Evolutionary conservation across 352 stramenopile species (phyloP).

Genomic region (Phytophthora pisi): DNA sequence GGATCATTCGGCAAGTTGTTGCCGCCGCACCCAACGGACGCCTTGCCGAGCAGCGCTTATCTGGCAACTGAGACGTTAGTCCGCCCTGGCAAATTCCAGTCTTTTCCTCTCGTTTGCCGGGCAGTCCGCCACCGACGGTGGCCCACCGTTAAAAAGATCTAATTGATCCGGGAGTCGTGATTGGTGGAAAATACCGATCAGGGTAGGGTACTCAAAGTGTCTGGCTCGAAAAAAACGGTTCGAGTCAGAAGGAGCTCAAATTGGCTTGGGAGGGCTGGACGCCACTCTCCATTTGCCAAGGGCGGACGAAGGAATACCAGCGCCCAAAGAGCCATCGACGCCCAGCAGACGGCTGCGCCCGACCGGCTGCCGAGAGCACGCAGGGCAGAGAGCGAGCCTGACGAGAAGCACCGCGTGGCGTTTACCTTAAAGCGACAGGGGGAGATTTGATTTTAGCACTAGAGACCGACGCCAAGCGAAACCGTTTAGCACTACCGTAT

Average conservation of each 20-base stretch:
- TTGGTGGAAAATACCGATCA: constrained; percentile 14
- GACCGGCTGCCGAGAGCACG: not conserved
- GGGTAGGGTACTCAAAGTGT: constrained; percentile 9
- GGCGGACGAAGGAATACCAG: not conserved
- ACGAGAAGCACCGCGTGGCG: not conserved
- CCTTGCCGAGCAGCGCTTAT: not conserved
- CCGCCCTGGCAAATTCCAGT: not conserved
- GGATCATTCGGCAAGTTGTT: not conserved
- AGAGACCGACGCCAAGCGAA: too few relatives aligned
- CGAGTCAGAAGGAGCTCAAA: constrained; percentile 16
- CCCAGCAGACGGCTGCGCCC: not conserved
- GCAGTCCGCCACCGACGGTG: constrained; percentile 2
- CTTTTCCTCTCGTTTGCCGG: not conserved
- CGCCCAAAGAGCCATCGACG: not conserved
- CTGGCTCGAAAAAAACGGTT: constrained; percentile 23
- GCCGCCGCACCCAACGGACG: not conserved
- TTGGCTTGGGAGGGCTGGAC: not conserved
- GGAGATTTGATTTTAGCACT: not conserved
- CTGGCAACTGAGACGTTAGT: not conserved
- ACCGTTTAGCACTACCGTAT: not conserved
- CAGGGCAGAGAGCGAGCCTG: constrained; percentile 15
- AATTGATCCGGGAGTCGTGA: not conserved
- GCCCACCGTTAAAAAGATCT: constrained; percentile 10
- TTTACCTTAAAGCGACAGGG: constrained; percentile 8
- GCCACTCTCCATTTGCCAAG: constrained; percentile 20